Conservation (phyloP, 2,329 filamentous ascomycete genomes). For the Akanthomyces dipterigenus region DNA sequence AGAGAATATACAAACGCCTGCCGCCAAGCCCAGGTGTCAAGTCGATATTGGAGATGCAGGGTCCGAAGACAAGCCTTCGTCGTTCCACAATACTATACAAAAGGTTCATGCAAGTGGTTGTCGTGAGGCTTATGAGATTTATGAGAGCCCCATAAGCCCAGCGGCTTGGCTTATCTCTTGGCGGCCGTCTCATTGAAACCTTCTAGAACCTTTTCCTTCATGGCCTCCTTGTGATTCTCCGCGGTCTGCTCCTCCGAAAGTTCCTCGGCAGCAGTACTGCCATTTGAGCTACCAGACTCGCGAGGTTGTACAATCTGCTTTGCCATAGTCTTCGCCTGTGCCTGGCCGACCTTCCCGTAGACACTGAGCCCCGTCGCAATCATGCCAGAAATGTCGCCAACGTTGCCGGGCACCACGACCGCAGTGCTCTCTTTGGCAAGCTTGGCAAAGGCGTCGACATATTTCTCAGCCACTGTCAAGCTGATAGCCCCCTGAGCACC, state of each 20-base stretch:
- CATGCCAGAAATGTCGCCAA: conserved; percentile 93
- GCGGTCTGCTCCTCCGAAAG: conserved; percentile 15
- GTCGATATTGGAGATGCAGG: conserved; percentile 8
- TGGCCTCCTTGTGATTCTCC: conserved; percentile 17
- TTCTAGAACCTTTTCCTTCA: conserved; percentile 35
- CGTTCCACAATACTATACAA: conserved; percentile 10
- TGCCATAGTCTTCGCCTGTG: conserved; percentile 63
- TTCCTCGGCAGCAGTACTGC: conserved; percentile 13
- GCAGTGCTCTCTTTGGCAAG: conserved; percentile 93
- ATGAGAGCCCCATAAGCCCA: neutral
- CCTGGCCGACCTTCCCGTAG: conserved; percentile 85
- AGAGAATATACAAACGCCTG: conserved; percentile 10
- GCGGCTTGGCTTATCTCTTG: conserved; percentile 21
- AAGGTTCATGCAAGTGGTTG: neutral
- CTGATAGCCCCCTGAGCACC: conserved; percentile 79
- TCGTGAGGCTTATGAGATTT: neutral
- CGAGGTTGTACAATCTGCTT: conserved; percentile 38
- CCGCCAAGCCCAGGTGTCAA: neutral
- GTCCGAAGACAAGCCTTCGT: neutral
- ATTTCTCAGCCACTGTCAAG: conserved; percentile 90
- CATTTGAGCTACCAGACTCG: conserved; percentile 15
- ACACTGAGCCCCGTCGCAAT: conserved; percentile 94
- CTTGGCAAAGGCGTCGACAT: conserved; percentile 89
- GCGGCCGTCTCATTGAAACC: conserved; percentile 31
- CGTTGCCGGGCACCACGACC: conserved; percentile 92